Percentiles rank a stretch among this genome's conserved stretches.
Evolutionary conservation across 768 basidiomycete species (phyloP).

Genomic region (Sarcomyxa edulis): DNA sequence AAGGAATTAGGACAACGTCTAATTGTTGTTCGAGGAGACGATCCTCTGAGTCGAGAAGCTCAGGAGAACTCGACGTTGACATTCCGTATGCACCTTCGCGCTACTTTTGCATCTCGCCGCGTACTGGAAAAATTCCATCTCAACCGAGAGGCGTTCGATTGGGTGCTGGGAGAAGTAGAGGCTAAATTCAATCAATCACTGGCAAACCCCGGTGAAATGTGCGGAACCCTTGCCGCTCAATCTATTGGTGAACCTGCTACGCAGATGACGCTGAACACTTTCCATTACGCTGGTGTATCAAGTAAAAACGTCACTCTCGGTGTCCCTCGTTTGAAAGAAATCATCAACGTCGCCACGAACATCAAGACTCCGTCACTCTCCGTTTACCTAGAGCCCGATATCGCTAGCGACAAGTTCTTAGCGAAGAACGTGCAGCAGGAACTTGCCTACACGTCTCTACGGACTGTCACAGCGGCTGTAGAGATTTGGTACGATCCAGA

Average conservation of each 20-base stretch:
- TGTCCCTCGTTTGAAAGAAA: slow-evolving; percentile 98
- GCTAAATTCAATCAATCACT: slow-evolving; percentile 92
- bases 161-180: slow-evolving; percentile 96
- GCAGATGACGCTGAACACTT: slow-evolving; percentile 99
- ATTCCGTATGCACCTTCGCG: slow-evolving; percentile 91
- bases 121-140: slow-evolving; percentile 88
- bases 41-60: slow-evolving; percentile 66
- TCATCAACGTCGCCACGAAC: slow-evolving; percentile 97
- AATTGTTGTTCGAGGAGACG: slow-evolving; percentile 84
- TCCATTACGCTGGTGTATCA: slow-evolving; percentile 99
- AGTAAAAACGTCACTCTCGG: slow-evolving; percentile 99
- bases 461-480: slow-evolving; percentile 90
- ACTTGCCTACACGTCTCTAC: slow-evolving; percentile 88
- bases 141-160: slow-evolving; percentile 92
- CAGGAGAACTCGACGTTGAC: slow-evolving; percentile 88
- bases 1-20: slow-evolving; percentile 71
- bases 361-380: slow-evolving; percentile 98
- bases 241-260: slow-evolving; percentile 99
- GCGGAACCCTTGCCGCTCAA: slow-evolving; percentile 95
- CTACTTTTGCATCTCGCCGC: slow-evolving; percentile 80
- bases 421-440: slow-evolving; percentile 93
- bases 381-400: slow-evolving; percentile 77
- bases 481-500: slow-evolving; percentile 99
- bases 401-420: slow-evolving; percentile 50
- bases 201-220: slow-evolving; percentile 97